Evolutionary conservation across 2,329 filamentous ascomycete genomes (phyloP).

Genomic region (Clonostachys sp.): DNA sequence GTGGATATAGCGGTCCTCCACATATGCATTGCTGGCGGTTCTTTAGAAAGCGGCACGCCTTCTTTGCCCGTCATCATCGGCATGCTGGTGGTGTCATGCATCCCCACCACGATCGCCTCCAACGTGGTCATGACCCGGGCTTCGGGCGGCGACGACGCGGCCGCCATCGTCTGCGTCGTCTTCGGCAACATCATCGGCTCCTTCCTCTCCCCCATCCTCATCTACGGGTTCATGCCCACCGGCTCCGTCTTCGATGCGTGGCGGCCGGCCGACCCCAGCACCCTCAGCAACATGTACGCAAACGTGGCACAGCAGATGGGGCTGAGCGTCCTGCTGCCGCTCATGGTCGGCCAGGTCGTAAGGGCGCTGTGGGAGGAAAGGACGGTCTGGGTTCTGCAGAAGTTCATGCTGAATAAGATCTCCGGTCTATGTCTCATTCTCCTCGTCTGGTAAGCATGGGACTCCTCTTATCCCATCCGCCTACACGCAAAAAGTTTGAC

Average conservation of each 20-base stretch:
- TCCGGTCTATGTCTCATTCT: conserved; percentile 41
- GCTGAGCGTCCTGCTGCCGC: conserved; percentile 60
- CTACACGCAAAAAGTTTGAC: not conserved
- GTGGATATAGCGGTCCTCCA: conserved; percentile 31
- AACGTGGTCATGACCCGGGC: conserved; percentile 66
- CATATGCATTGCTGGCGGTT: conserved; percentile 40
- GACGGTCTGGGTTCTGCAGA: conserved; percentile 48
- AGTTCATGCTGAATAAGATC: conserved; percentile 45
- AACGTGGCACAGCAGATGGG: conserved; percentile 66
- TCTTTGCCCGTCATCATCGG: conserved; percentile 63
- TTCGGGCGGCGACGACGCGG: conserved; percentile 63
- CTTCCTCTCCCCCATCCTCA: conserved; percentile 61
- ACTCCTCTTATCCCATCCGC: not conserved
- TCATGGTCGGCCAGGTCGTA: conserved; percentile 56
- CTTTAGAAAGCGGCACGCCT: conserved; percentile 48
- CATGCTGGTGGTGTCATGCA: conserved; percentile 61
- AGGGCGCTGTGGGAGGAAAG: conserved; percentile 43
- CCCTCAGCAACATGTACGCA: conserved; percentile 57
- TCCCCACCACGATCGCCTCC: conserved; percentile 68
- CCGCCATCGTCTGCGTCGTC: conserved; percentile 63
- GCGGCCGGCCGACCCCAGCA: conserved; percentile 44
- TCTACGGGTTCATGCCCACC: conserved; percentile 54
- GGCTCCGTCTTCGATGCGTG: conserved; percentile 50
- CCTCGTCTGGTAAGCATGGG: conserved; percentile 37
- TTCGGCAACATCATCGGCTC: conserved; percentile 66